phyloP scores from a whole-genome alignment of 805 yeast genomes.

The Wickerhamomyces chambardii region DNA sequence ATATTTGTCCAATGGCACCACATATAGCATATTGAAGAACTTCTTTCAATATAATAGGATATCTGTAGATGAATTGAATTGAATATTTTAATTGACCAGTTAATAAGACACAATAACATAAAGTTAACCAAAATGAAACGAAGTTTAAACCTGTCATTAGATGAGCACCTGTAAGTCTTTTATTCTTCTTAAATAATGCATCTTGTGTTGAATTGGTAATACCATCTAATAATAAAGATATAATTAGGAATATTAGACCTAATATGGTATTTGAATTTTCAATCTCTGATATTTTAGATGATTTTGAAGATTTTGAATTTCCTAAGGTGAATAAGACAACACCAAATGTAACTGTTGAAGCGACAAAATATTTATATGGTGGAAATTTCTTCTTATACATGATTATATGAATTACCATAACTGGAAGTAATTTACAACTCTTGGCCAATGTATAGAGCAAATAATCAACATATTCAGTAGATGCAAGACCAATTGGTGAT shows the following conservation, averaged over 20 bases:
- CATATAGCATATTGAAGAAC: constrained; percentile 59
- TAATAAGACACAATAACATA: constrained; percentile 34
- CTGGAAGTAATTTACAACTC: constrained; percentile 90
- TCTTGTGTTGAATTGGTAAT: constrained; percentile 92
- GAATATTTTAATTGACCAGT: constrained; percentile 44
- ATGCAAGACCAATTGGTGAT: constrained; percentile 73
- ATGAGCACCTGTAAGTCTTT: constrained; percentile 68
- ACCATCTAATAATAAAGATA: constrained; percentile 79
- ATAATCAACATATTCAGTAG: constrained; percentile 79
- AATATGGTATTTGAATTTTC: constrained; percentile 28
- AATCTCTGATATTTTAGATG: constrained; percentile 1
- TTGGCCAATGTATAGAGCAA: constrained; percentile 81
- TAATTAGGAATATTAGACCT: constrained; percentile 53
- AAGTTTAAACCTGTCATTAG: constrained; percentile 70
- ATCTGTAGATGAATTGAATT: constrained; percentile 33
- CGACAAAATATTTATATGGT: constrained; percentile 67
- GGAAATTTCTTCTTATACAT: constrained; percentile 70
- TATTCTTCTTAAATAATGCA: constrained; percentile 50
- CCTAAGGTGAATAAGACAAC: constrained; percentile 70
- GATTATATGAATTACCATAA: constrained; percentile 73
- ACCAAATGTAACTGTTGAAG: constrained; percentile 71
- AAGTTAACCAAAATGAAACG: constrained; percentile 34
- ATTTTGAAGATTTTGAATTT: constrained; percentile 23
- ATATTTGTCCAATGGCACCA: constrained; percentile 93
- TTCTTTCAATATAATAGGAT: constrained; percentile 51